Conservation (phyloP, 257 asterid genomes). For the Oldenlandia corymbosa region DNA sequence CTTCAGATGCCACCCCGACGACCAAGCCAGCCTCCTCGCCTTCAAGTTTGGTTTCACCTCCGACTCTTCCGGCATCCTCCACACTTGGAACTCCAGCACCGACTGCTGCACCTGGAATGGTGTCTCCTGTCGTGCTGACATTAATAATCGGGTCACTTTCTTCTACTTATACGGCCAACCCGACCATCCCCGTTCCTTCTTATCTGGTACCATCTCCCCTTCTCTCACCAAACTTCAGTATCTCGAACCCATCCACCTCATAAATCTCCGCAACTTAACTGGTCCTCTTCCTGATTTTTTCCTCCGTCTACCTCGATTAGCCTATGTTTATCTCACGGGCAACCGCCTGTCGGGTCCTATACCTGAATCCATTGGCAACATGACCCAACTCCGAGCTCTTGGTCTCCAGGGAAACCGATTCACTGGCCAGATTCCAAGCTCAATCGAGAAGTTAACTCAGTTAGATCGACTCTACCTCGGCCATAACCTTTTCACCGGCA, state of each 20-base stretch:
- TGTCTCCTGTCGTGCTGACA: conserved; percentile 46
- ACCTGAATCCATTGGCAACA: conserved; percentile 35
- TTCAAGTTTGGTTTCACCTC: conserved; percentile 62
- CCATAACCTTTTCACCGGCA: conserved; percentile 52
- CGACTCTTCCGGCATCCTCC: conserved; percentile 62
- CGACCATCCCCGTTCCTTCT: conserved; percentile 24
- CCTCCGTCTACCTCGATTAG: conserved; percentile 28
- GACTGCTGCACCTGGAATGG: conserved; percentile 73
- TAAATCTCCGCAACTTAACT: conserved; percentile 31
- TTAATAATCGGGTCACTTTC: conserved; percentile 45
- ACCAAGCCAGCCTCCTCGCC: conserved; percentile 50
- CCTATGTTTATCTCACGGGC: conserved; percentile 42
- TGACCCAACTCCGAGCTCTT: conserved; percentile 20
- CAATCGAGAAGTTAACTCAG: conserved; percentile 37
- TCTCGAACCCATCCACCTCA: conserved; percentile 34
- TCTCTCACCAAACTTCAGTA: conserved; percentile 47
- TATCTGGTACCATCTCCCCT: conserved; percentile 60
- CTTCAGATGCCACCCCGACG: conserved; percentile 53
- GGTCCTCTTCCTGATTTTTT: conserved; percentile 59
- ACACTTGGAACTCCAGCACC: conserved; percentile 61
- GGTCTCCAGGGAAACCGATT: conserved; percentile 55
- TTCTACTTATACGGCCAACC: conserved; percentile 25
- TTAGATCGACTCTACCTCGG: conserved; percentile 43
- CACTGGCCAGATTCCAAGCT: conserved; percentile 50
- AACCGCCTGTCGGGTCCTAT: conserved; percentile 47